These are phyloP conservation scores for Trichomonascaceae sp. DNA, from an alignment of 1,139 yeast species.

Conservation along the genomic window DNA sequence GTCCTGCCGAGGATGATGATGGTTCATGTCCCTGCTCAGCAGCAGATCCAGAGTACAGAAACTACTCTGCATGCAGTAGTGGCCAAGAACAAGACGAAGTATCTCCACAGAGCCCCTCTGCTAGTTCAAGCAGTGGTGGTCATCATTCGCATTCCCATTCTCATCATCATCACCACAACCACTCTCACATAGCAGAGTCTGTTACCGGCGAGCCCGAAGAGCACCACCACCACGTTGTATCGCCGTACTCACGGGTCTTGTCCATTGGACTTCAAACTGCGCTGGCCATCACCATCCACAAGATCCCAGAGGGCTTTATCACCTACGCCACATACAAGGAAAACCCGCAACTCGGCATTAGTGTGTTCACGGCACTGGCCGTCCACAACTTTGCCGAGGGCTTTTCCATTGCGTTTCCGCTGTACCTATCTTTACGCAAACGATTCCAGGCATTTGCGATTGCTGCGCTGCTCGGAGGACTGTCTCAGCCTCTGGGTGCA, in stretches of 20 bases:
- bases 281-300: conserved; percentile 76
- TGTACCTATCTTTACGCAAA: conserved; percentile 56
- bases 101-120: neutral
- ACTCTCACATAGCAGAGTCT: conserved; percentile 1
- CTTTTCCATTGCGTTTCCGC: conserved; percentile 82
- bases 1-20: neutral
- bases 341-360: conserved; percentile 57
- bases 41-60: neutral
- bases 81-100: neutral
- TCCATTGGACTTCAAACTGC: conserved; percentile 87
- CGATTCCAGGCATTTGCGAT: conserved; percentile 54
- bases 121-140: neutral
- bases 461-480: conserved; percentile 61
- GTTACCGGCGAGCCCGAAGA: conserved; percentile 5
- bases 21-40: neutral
- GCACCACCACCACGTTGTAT: conserved; percentile 72
- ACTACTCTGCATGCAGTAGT: too few relatives aligned
- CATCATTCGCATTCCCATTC: conserved; percentile 4
- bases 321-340: conserved; percentile 72
- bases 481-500: conserved; percentile 87
- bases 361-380: conserved; percentile 71
- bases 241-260: conserved; percentile 62
- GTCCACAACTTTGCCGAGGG: conserved; percentile 95
- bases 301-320: conserved; percentile 89
- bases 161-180: conserved; percentile 4